Base-by-base conservation (phyloP, 495 filamentous ascomycete species). In the Aspergillus biplanus region DNA sequence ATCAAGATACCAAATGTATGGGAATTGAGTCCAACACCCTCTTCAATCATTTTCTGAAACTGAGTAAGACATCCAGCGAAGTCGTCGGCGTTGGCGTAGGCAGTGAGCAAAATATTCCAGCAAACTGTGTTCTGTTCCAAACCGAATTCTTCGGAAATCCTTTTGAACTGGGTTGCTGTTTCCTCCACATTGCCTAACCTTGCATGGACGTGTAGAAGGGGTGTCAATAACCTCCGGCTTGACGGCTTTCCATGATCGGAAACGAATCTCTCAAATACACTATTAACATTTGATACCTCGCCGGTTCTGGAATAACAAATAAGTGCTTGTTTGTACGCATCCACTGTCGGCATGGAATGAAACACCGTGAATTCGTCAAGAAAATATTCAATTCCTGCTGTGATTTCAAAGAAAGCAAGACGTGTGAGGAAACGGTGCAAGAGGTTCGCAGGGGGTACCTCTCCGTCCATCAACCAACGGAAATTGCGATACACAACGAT, bases 61-160 rank as follows among this genome's bases (percentile, higher is more conserved):
- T 78, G 80, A 4, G 73, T 63, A 62, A 90, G 77, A 15, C 86
- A 86, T 5, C 85, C 85, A 44, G 86, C 78, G 52, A 89, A 78
- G 72, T 96, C 89, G 33, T 82, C 78, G 6, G 83, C 84, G 66
- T 85, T 86, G 2, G 78, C 76, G 71, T 92, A 81, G 4, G 91
- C 90, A 61, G 88, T 83, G 15, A 99, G 76, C 35, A 97, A 70
- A 33, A 90, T 88, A 69, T 97, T 97, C 87, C 88, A 96, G 48
- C 83, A 84, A 12, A 75, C 63, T 0, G 75, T 71, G 63, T 83
- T 82, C 18, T 85, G 87, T 16, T 75, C 54, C 13, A 90, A 65
- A 0, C 79, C 75, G 60, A 86, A 86, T 52, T 85, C 80, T 2
- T 73, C 68, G 12, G 71, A 65, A 3, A 92, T 80, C 9, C 84